phyloP scores from a whole-genome alignment of 1,139 yeast genomes.

The Candida gigantensis region DNA sequence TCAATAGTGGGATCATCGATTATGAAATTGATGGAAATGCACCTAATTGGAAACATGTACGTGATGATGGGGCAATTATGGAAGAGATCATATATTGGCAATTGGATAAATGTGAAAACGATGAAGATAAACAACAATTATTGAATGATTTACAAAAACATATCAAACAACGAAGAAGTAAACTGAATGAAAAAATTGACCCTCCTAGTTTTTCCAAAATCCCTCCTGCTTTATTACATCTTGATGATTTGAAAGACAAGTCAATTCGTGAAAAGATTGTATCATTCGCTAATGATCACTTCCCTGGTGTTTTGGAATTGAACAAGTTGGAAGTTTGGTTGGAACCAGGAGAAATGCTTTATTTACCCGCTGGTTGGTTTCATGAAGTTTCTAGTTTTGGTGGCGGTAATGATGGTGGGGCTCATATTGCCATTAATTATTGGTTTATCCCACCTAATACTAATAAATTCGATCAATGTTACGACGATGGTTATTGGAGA shows the following conservation, averaged over 20 bases:
- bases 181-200: conserved; percentile 28
- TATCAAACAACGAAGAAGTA: conserved; percentile 16
- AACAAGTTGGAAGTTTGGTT: conserved; percentile 48
- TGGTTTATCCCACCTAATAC: conserved; percentile 72
- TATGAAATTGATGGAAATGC: conserved; percentile 54
- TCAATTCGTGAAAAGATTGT: conserved; percentile 25
- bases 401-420: conserved; percentile 19
- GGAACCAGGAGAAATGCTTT: conserved; percentile 65
- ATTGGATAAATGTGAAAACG: conserved; percentile 16
- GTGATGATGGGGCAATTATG: conserved; percentile 63
- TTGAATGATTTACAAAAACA: conserved; percentile 19
- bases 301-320: conserved; percentile 50
- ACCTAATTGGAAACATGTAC: conserved; percentile 57
- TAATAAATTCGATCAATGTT: conserved; percentile 29
- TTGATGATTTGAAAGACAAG: conserved; percentile 47
- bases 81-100: conserved; percentile 47
- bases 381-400: conserved; percentile 79
- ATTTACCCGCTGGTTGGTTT: conserved; percentile 78
- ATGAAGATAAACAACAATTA: conserved; percentile 11
- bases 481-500: conserved; percentile 52
- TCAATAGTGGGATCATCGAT: conserved; percentile 65
- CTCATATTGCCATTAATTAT: conserved; percentile 67
- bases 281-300: conserved; percentile 30
- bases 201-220: conserved; percentile 70
- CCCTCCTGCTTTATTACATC: conserved; percentile 63